phyloP scores from a whole-genome alignment of 306 rosid genomes.

The Cicer chorassanicum region DNA sequence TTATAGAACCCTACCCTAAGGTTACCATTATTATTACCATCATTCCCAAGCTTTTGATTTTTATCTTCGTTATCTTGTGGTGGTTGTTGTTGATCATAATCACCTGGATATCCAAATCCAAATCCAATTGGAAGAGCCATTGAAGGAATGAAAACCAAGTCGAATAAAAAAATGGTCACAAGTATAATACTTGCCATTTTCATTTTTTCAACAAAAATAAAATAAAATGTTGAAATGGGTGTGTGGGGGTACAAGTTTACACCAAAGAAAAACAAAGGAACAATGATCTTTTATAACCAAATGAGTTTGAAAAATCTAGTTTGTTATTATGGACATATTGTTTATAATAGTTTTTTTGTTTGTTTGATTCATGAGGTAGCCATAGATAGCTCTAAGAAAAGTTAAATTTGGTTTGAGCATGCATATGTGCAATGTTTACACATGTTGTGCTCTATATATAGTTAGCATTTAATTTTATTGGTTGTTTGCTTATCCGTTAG shows the following conservation, averaged over 20 bases:
- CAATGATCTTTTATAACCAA: slow-evolving; percentile 24
- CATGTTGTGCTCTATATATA: slow-evolving; percentile 16
- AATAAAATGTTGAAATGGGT: not conserved
- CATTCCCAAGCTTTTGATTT: not conserved
- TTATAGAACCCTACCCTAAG: slow-evolving; percentile 49
- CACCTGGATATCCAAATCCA: not conserved
- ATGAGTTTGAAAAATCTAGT: not conserved
- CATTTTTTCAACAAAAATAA: not conserved
- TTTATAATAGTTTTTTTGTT: not conserved
- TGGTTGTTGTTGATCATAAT: not conserved
- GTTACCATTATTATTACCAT: not conserved
- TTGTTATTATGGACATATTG: slow-evolving; percentile 30
- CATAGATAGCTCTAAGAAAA: not conserved
- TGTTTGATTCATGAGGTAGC: slow-evolving; percentile 12
- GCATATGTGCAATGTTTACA: not conserved
- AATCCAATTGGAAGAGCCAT: not conserved
- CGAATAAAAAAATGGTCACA: slow-evolving; percentile 8
- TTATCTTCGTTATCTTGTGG: no score
- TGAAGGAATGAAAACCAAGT: slow-evolving; percentile 37
- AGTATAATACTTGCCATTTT: slow-evolving; percentile 27
- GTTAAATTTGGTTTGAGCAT: slow-evolving; percentile 8
- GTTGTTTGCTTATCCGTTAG: slow-evolving; percentile 30
- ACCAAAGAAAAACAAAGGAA: not conserved
- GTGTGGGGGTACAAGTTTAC: not conserved
- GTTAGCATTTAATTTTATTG: not conserved